Base-by-base conservation (phyloP, 1,284 basidiomycete genomes). In the Phlebopus sp. region DNA sequence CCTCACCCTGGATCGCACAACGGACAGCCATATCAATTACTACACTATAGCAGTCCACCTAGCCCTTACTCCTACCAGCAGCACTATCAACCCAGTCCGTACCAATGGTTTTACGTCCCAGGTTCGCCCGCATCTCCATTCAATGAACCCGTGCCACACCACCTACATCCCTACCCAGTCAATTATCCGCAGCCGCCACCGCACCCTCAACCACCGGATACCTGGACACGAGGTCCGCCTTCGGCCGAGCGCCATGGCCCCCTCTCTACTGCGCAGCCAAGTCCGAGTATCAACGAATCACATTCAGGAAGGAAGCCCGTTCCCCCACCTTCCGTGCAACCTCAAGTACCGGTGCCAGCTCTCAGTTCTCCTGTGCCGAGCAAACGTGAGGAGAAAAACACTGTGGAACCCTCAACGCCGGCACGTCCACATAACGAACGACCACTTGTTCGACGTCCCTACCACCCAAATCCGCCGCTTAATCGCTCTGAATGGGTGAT, bases 401-500 rank as follows among this genome's bases (percentile, higher is more conserved):
- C 11, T 8, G 17, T 13, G 8, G 29, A 18, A 17, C 43, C 15
- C 14, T 29, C 45, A 29, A 9, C 27, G 21, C 34, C 14, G n/a
- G 7, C 14, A 25, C 42, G 1, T 23, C 51, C 53, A 19, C 47
- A 49, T 4, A 39, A 42, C 11, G 66, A 69, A 14, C 68, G 55
- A 34, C 62, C 64, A 0, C 15, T 68, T 2, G 54, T 69, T 27
- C 75, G 78, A 29, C 72, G 72, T 21, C 44, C 62, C 15, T 75
- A 83, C 57, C 85, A 86, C 51, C 82, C 85, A 1, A 83, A 81
- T 51, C 78, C 82, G 2, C 83, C 84, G 11, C 69, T 80, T 6
- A 77, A 87, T 42, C 79, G 92, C 10, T 92, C 90, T 17, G 91
- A 94, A 54, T 95, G 86, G 87, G 94, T 96, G 2, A 92, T 97